Evolutionary conservation across 306 rosid genomes (phyloP).

Genomic region (Fragaria ananassa): DNA sequence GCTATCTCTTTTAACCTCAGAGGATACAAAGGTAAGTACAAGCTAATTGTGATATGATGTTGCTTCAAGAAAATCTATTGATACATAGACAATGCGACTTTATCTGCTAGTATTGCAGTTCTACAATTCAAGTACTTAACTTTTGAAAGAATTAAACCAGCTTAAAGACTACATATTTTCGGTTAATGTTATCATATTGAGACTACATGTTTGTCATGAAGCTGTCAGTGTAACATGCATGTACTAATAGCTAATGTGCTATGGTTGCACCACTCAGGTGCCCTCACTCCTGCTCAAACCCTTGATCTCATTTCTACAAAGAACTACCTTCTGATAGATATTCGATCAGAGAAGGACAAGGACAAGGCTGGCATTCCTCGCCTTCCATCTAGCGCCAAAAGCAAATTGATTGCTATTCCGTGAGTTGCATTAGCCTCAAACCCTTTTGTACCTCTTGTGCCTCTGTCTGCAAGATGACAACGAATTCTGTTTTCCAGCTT

Average conservation of each 20-base stretch:
- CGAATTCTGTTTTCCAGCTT: conserved; percentile 43
- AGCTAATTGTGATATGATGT: conserved; percentile 2
- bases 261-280: conserved; percentile 49
- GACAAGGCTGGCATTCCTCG: conserved; percentile 87
- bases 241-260: conserved; percentile 16
- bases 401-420: conserved; percentile 73
- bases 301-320: conserved; percentile 69
- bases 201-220: not conserved
- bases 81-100: not conserved
- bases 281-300: conserved; percentile 82
- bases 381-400: conserved; percentile 80
- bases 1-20: conserved; percentile 61
- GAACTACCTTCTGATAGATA: conserved; percentile 60
- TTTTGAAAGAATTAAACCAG: not conserved
- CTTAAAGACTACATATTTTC: not conserved
- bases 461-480: conserved; percentile 1
- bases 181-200: not conserved
- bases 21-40: conserved; percentile 75
- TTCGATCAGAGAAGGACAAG: conserved; percentile 86
- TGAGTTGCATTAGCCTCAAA: conserved; percentile 46
- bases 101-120: not conserved
- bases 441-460: not conserved
- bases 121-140: not conserved
- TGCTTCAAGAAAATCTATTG: conserved; percentile 1
- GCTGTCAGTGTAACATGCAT: not conserved